Evolutionary conservation across 805 yeast species (phyloP), one percentile per base, ranked within the genome.

Genomic region (Candida wancherniae): DNA sequence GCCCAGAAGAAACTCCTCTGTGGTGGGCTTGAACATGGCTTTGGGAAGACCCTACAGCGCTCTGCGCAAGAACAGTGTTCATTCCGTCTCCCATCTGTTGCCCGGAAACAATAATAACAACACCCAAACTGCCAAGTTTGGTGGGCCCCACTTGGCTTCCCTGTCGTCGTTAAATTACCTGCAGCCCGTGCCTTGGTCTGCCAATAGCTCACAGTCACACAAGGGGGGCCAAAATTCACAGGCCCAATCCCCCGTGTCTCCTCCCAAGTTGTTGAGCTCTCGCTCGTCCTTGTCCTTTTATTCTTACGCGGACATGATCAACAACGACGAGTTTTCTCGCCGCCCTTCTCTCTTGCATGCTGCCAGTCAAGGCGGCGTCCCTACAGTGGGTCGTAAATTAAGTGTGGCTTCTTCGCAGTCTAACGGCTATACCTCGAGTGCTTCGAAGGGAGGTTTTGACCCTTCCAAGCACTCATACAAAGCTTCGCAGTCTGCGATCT

Each of bases 301-400:
- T 50, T 79, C 87, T 3, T 84, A 81, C 54, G 94, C 90, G 3
- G 95, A 84, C 46, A 71, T 84, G 73, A 69, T 82, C 38, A 73
- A 67, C 41, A 77, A 74, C 45, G 90, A 81, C 54, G 82, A 79
- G 47, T 65, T 56, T 30, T 67, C 75, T 31, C 71, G 83, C 55
- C 70, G 86, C 55, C 87, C 87, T 6, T 69, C 61, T 16, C 55
- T 67, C 42, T 65, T 66, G 35, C 64, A 62, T 26, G 56, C 62
- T 19, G 51, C 52, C 42, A 48, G 58, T 29, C 59, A 63, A 39
- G 57, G 62, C 21, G 45, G 55, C 19, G 46, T 57, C 9, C 64
- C 65, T 8, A 47, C 59, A 7, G 22, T 45, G 28, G 40, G 48
- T n/a, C 45, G 49, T 31, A 44, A 44, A 22, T 22, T 37, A 42